phyloP scores from a whole-genome alignment of 2,329 filamentous ascomycete genomes.

The Madurella mycetomatis region DNA sequence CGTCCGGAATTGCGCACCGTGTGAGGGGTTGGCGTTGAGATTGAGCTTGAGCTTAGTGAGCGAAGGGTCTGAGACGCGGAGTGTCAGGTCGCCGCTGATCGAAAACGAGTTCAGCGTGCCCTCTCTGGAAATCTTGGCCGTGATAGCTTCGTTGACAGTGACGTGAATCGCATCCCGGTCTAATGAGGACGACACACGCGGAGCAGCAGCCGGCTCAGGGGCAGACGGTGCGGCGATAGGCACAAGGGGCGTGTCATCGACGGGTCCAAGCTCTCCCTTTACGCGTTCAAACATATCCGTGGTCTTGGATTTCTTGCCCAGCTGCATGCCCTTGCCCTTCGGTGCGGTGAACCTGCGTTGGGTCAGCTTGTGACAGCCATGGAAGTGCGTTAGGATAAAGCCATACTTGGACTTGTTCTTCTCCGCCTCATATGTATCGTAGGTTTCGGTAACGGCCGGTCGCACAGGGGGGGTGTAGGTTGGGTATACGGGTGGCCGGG shows the following conservation, averaged over 20 bases:
- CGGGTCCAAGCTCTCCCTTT: slow-evolving; percentile 80
- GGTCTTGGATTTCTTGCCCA: slow-evolving; percentile 97
- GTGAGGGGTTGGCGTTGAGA: slow-evolving; percentile 68
- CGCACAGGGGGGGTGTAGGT: slow-evolving; percentile 80
- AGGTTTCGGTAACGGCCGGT: slow-evolving; percentile 71
- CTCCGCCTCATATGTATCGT: slow-evolving; percentile 92
- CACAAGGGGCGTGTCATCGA: slow-evolving; percentile 72
- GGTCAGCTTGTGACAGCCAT: slow-evolving; percentile 7
- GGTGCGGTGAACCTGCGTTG: slow-evolving; percentile 53
- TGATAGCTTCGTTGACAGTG: slow-evolving; percentile 84
- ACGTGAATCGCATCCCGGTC: slow-evolving; percentile 86
- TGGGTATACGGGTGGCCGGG: slow-evolving; percentile 77
- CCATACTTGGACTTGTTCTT: slow-evolving; percentile 90
- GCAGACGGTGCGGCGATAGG: slow-evolving; percentile 48
- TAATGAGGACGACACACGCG: slow-evolving; percentile 59
- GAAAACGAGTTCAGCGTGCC: slow-evolving; percentile 81
- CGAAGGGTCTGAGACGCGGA: slow-evolving; percentile 82
- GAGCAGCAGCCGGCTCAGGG: slow-evolving; percentile 50
- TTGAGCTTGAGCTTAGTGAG: slow-evolving; percentile 90
- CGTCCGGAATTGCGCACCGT: slow-evolving; percentile 86
- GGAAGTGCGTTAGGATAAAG: slow-evolving; percentile 5
- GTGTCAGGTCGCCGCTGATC: slow-evolving; percentile 85
- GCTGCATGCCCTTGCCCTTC: slow-evolving; percentile 97
- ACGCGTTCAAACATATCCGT: slow-evolving; percentile 97
- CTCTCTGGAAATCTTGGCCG: slow-evolving; percentile 82